Conservation (phyloP, 2,329 filamentous ascomycete genomes). For the Raffaelea arxii region DNA sequence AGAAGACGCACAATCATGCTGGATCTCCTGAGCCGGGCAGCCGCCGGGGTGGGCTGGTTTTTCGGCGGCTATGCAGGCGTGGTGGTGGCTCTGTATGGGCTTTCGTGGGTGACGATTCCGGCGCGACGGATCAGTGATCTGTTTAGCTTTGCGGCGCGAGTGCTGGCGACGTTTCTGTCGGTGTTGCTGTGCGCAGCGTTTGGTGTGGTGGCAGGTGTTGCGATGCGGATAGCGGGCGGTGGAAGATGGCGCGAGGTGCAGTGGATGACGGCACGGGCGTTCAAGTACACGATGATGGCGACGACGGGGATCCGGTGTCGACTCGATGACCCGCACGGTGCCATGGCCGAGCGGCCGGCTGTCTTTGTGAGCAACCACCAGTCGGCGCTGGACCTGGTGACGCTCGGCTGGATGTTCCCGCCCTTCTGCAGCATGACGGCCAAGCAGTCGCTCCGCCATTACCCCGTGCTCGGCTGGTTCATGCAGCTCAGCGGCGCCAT, state of each 20-base stretch:
- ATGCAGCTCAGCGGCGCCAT: constrained; percentile 80
- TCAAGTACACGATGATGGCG: constrained; percentile 68
- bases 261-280: constrained; percentile 71
- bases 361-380: constrained; percentile 95
- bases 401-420: constrained; percentile 84
- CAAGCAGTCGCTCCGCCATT: constrained; percentile 70
- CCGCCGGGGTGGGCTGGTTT: constrained; percentile 32
- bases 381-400: constrained; percentile 86
- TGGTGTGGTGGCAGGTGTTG: constrained; percentile 64
- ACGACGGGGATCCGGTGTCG: constrained; percentile 72
- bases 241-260: constrained; percentile 59
- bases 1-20: constrained; percentile 1
- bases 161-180: constrained; percentile 54
- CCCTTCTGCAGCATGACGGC: constrained; percentile 87
- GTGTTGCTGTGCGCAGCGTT: constrained; percentile 55
- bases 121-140: too few species aligned
- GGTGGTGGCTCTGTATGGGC: constrained; percentile 48
- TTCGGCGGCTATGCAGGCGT: constrained; percentile 41
- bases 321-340: constrained; percentile 55
- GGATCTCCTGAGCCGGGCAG: constrained; percentile 1
- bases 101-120: constrained; percentile 47
- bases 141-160: constrained; percentile 59
- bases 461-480: constrained; percentile 91
- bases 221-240: constrained; percentile 61
- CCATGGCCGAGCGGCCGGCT: constrained; percentile 64